phyloP scores from a whole-genome alignment of 192 early-diverging fungal species.

The Umbelopsis isabellina region DNA sequence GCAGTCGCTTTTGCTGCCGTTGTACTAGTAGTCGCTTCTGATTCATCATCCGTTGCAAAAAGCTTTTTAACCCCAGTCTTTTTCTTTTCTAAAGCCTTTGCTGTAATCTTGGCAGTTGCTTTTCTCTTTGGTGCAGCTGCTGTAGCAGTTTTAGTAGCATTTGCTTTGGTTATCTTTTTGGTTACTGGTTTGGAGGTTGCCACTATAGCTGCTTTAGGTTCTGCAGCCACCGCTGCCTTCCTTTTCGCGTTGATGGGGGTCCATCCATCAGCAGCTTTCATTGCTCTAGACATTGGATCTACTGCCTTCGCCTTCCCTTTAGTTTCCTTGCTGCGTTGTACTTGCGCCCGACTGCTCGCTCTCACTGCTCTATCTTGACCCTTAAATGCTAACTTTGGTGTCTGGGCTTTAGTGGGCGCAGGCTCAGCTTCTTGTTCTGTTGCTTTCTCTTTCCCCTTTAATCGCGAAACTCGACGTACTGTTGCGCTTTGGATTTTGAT shows the following conservation, averaged over 20 bases:
- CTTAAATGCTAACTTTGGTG: neutral
- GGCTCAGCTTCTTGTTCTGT: neutral
- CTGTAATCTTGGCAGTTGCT: neutral
- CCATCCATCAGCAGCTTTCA: conserved; percentile 12
- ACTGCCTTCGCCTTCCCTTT: conserved; percentile 1
- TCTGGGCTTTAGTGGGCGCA: neutral
- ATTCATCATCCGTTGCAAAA: neutral
- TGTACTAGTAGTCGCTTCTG: neutral
- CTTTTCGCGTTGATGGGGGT: neutral
- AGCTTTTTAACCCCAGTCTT: neutral
- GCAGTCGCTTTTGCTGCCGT: neutral
- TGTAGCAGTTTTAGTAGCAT: neutral
- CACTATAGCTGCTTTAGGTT: neutral
- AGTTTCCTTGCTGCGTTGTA: neutral
- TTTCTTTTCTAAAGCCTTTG: too few species aligned
- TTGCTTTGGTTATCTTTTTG: neutral
- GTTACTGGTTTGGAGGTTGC: neutral
- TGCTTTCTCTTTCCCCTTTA: neutral
- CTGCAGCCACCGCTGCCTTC: too few species aligned
- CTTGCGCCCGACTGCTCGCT: neutral
- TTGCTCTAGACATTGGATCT: neutral
- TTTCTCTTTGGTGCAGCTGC: neutral
- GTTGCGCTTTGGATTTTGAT: too few species aligned
- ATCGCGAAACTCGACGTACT: neutral
- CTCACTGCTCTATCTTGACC: conserved; percentile 3